Percentiles rank a stretch among this genome's conserved stretches.
phyloP scores from a whole-genome alignment of 345 rosid genomes.

The Psidium friedrichsthalianum region DNA sequence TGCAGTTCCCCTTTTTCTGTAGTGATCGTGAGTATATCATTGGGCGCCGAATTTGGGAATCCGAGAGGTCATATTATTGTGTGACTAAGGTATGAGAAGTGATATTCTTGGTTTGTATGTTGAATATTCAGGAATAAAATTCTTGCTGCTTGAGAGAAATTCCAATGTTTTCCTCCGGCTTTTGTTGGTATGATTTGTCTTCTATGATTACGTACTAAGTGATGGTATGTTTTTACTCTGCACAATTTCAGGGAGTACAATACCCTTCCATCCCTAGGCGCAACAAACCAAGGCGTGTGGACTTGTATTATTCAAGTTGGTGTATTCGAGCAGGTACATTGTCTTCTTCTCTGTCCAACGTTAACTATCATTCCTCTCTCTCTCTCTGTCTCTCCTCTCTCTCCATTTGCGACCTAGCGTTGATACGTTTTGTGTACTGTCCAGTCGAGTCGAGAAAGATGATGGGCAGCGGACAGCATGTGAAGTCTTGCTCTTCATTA shows the following conservation, averaged over 20 bases:
- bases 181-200: background rate
- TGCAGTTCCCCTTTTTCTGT: conserved; percentile 78
- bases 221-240: background rate
- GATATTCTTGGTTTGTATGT: background rate
- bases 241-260: conserved; percentile 43
- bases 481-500: conserved; percentile 69
- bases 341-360: background rate
- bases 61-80: conserved; percentile 48
- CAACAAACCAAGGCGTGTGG: conserved; percentile 54
- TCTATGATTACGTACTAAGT: background rate
- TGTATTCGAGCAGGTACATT: conserved; percentile 57
- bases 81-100: conserved; percentile 63
- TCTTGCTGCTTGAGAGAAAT: background rate
- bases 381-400: background rate
- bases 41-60: conserved; percentile 73
- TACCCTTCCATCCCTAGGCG: conserved; percentile 38
- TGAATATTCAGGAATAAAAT: background rate
- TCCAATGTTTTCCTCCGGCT: background rate
- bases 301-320: conserved; percentile 78
- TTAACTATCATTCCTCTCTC: background rate
- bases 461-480: conserved; percentile 50
- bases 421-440: background rate
- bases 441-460: conserved; percentile 56
- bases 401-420: background rate
- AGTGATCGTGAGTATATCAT: conserved; percentile 80